These are phyloP conservation scores for Pseudogymnoascus sp. DNA, from an alignment of 2,329 filamentous ascomycete species.

Conservation along the genomic window DNA sequence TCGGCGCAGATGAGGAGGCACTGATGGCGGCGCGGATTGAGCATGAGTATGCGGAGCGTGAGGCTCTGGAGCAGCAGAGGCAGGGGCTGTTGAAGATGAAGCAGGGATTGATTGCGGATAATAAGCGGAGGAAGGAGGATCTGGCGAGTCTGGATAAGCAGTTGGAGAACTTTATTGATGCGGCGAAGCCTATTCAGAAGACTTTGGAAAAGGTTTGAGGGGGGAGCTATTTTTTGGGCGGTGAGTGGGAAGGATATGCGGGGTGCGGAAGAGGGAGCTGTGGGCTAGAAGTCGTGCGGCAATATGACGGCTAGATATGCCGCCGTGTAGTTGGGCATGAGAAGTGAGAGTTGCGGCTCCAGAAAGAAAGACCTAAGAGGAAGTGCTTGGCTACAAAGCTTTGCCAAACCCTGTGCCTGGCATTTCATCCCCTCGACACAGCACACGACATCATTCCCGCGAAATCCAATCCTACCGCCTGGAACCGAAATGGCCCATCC, in stretches of 20 bases:
- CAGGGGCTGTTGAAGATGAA: constrained; percentile 68
- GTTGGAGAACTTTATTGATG: constrained; percentile 88
- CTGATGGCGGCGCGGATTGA: constrained; percentile 87
- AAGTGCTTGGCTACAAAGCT: too few species aligned
- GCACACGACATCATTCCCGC: neutral
- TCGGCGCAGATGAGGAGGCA: constrained; percentile 63
- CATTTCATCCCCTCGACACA: neutral
- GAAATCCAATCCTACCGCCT: neutral
- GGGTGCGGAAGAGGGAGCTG: neutral
- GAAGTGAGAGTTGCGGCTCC: neutral
- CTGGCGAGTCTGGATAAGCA: constrained; percentile 85
- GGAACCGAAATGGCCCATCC: neutral
- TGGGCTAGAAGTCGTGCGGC: neutral
- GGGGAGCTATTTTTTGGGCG: neutral
- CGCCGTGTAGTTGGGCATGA: neutral
- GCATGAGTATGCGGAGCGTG: constrained; percentile 77
- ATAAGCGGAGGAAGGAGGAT: constrained; percentile 90
- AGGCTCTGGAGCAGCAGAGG: constrained; percentile 75
- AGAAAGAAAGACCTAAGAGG: neutral
- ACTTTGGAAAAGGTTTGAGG: constrained; percentile 65
- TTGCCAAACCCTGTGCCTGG: neutral
- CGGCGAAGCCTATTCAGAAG: constrained; percentile 79
- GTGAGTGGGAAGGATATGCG: neutral
- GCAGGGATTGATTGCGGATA: constrained; percentile 61
- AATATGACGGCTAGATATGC: neutral